Evolutionary conservation across 2,329 filamentous ascomycete genomes (phyloP), one percentile per base, ranked within the genome.

Genomic region (Ophiostoma ulmi): DNA sequence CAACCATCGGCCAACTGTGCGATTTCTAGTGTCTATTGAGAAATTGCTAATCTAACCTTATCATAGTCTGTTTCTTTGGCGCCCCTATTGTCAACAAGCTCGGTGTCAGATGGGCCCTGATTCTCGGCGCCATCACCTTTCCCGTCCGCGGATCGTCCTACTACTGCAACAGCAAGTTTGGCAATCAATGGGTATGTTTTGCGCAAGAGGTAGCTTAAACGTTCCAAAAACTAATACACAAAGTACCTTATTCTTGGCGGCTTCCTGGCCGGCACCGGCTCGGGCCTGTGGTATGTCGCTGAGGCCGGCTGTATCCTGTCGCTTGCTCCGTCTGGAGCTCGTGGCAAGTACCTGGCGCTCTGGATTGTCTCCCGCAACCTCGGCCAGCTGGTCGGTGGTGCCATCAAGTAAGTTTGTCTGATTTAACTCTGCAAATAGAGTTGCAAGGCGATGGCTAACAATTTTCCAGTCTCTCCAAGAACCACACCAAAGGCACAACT

Each of bases 151-250:
- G 52, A 11, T 58, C 52, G 1, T 58, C 52, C 52, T 58, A 58
- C 22, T 58, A 58, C 52, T 58, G 52, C 52, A 58, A 58, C 52
- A 58, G 52, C 52, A 58, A 58, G n/a, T 58, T 58, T 58, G 52
- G 52, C n/a, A 58, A 58, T 22, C 52, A 58, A 31, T 58, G 52
- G 52, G 52, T 58, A 26, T 58, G 22, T 58, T 58, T 55, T 5
- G 10, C 26, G 52, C n/a, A 58, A 20, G 2, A 22, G 20, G 7
- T n/a, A 4, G 17, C 6, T 55, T 14, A 2, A 13, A 8, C 8
- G 17, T 14, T 41, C 31, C 17, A 22, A 55, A n/a, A 22, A 22
- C 52, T 58, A 58, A 58, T 17, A 26, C 17, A 3, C 22, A 22
- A 10, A 58, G 52, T 58, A 58, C 22, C 52, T 58, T 26, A 58